These are phyloP conservation scores for Talaromyces nanjingensis DNA, from an alignment of 495 filamentous ascomycete genomes.

Conservation along the genomic window DNA sequence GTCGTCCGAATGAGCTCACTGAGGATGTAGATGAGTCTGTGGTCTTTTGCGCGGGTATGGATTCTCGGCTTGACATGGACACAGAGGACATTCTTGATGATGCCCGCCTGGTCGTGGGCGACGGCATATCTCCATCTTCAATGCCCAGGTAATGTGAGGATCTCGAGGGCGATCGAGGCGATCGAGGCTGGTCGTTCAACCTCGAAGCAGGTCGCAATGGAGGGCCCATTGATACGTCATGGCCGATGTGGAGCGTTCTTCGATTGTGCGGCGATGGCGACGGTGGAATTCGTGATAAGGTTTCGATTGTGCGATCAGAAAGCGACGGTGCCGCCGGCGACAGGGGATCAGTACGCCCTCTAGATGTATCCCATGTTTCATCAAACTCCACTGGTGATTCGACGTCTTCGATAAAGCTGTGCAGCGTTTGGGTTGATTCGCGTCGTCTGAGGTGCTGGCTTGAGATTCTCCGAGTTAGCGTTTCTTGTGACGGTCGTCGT, in stretches of 20 bases:
- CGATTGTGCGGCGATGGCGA: slow-evolving; percentile 52
- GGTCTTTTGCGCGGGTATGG: not conserved
- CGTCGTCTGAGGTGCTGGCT: slow-evolving; percentile 12
- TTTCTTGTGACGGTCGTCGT: slow-evolving; percentile 35
- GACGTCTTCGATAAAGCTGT: slow-evolving; percentile 16
- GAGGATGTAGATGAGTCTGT: slow-evolving; percentile 21
- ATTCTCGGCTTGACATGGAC: slow-evolving; percentile 2
- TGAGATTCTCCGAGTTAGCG: slow-evolving; percentile 22
- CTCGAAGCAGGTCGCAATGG: slow-evolving; percentile 49
- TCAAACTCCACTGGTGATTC: slow-evolving; percentile 23
- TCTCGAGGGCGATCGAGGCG: slow-evolving; percentile 44
- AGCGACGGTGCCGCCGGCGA: slow-evolving; percentile 41
- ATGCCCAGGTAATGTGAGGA: slow-evolving; percentile 15
- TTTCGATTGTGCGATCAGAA: slow-evolving; percentile 64
- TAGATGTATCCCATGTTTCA: not conserved
- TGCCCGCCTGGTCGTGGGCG: not conserved
- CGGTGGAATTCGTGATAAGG: slow-evolving; percentile 54
- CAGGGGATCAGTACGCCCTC: not conserved
- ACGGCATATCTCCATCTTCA: slow-evolving; percentile 6
- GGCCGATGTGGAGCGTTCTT: slow-evolving; percentile 54
- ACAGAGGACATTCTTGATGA: slow-evolving; percentile 3
- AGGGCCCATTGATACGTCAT: slow-evolving; percentile 46
- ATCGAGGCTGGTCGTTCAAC: slow-evolving; percentile 41
- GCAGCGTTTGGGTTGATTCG: slow-evolving; percentile 9
- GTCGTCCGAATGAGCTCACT: slow-evolving; percentile 20